Base-by-base conservation (phyloP, 2,329 filamentous ascomycete species). In the Talaromyces sp. region DNA sequence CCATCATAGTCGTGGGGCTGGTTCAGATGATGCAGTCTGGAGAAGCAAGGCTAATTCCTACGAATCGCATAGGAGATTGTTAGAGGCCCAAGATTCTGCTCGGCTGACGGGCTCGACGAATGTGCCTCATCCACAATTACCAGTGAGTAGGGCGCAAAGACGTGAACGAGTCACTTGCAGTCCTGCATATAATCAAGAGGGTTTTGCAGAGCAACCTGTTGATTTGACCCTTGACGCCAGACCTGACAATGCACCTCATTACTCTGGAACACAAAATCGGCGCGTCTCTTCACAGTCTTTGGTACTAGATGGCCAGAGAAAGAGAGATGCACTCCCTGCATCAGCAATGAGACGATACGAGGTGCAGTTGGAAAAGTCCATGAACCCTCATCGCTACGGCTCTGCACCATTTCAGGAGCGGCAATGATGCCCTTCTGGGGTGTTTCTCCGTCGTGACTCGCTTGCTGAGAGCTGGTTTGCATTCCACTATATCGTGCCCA, bases 41-140 rank as follows among this genome's bases (percentile, higher is more conserved):
- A 58, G 58, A 33, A 57, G 40, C 56, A 62, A 59, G 52, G 53
- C 60, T 62, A 57, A 64, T 60, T 60, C 60, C n/a, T 61, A 57
- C 37, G 61, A 60, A 25, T 61, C 66, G 33, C 52, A 58, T 21
- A 60, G 58, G 45, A 54, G 46, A 45, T 11, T 56, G 31, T 63
- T 69, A 35, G 72, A 75, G 63, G 70, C 71, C 11, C 68, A 73
- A 60, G 72, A 67, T 58, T 73, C 75, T 61, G 11, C 45, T 45
- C 43, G 37, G 35, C 17, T 41, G n/a, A 31, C 35, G 19, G 35
- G 35, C 1, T 28, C 48, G 13, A 39, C 8, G 10, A 50, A 28
- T 21, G 13, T 9, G 3, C 17, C 54, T 56, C 45, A 50, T 22
- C 9, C 43, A 46, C 31, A 43, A 39, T 50, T 56, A 8, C 35